Evolutionary conservation across 2,329 filamentous ascomycete genomes (phyloP).

Genomic region (Gyromitra esculenta): DNA sequence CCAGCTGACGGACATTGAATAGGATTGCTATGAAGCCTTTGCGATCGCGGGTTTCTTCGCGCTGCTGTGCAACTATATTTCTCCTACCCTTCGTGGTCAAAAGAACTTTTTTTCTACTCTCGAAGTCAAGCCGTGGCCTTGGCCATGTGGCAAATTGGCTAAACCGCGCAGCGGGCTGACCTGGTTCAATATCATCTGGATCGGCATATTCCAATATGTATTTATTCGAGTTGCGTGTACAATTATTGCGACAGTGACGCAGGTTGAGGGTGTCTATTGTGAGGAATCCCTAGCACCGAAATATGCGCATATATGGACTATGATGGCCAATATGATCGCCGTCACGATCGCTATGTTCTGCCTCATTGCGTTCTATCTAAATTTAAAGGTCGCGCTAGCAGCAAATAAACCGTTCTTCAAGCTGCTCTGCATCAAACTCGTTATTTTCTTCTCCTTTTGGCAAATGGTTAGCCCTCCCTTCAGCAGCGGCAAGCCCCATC

Average conservation of each 20-base stretch:
- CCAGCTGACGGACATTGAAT: not conserved
- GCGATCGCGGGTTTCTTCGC: constrained; percentile 88
- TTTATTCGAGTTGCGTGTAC: constrained; percentile 83
- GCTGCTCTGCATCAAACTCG: constrained; percentile 85
- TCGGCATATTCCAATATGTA: constrained; percentile 85
- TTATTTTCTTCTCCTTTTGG: constrained; percentile 93
- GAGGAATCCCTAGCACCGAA: constrained; percentile 78
- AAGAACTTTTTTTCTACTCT: constrained; percentile 81
- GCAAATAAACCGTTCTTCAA: constrained; percentile 80
- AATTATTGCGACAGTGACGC: constrained; percentile 76
- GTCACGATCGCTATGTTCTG: constrained; percentile 89
- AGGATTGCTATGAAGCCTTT: constrained; percentile 87
- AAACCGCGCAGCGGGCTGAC: constrained; percentile 83
- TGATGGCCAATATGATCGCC: constrained; percentile 74
- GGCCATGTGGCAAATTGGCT: constrained; percentile 68
- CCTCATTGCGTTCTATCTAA: constrained; percentile 85
- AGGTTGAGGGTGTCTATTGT: constrained; percentile 77
- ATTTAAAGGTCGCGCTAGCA: constrained; percentile 74
- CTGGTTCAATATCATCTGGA: constrained; percentile 90
- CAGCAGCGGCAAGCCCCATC: not conserved
- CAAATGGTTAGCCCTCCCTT: constrained; percentile 64
- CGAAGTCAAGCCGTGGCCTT: constrained; percentile 76
- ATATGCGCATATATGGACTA: constrained; percentile 86
- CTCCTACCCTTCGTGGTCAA: constrained; percentile 78
- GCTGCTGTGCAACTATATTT: constrained; percentile 81